Evolutionary conservation across 805 yeast species (phyloP), one percentile per base, ranked within the genome.

Genomic region (Sugiyamaella qingdaonensis): DNA sequence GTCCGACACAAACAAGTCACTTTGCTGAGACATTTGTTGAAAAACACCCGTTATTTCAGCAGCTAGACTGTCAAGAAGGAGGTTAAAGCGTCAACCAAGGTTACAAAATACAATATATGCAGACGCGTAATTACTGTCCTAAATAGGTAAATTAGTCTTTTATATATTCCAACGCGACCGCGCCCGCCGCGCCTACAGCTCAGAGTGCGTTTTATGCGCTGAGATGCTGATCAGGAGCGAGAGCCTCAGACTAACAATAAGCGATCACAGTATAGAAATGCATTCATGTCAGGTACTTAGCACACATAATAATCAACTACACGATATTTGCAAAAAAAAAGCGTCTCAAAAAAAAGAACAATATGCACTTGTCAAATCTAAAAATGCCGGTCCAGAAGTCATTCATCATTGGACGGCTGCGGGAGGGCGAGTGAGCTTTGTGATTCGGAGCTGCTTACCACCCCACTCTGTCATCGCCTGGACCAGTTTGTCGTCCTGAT

Each of bases 401-500:
- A n/a, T n/a, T n/a, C n/a, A n/a, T 24, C 29, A 24, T 24, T 24
- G 29, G 29, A 24, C 50, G 16, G 54, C 39, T 4, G 50, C 57
- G n/a, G 54, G 42, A 9, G 54, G 50, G 3, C 53, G 53, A 19
- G 60, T 27, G n/a, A 49, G 27, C 49, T 58, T 58, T 42, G 52
- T 58, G 41, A 66, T 58, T 35, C 57, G 46, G 41, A 66, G 52
- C 34, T 49, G 47, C 46, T 59, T 61, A n/a, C 54, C 49, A 21
- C 60, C 65, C 95, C 95, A 87, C n/a, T 68, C 68, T 42, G 69
- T 72, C 63, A 90, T 73, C 50, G 68, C 68, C 1, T 72, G 71
- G 29, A 79, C 72, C 53, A 92, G 74, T 48, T 69, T 71, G 31
- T 83, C 85, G 1, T 75, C 71, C 18, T 75, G 73, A 63, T 88